phyloP scores from a whole-genome alignment of 2,329 filamentous ascomycete genomes.

The Fusarium subglutinans region DNA sequence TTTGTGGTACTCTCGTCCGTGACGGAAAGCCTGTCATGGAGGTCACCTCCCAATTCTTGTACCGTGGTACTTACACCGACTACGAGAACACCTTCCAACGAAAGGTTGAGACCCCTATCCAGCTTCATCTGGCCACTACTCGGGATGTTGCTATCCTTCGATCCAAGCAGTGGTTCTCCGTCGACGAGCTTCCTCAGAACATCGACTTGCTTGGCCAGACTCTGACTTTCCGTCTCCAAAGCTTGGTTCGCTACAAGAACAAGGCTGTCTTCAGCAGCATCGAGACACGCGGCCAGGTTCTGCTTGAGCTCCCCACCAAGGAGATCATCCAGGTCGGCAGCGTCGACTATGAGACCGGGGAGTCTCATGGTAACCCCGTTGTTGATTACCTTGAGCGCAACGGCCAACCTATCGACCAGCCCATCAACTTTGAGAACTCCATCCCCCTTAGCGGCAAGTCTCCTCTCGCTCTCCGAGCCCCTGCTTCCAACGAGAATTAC shows the following conservation, averaged over 20 bases:
- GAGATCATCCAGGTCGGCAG: slow-evolving; percentile 98
- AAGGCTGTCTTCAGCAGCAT: slow-evolving; percentile 90
- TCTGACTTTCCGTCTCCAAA: slow-evolving; percentile 94
- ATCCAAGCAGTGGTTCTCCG: slow-evolving; percentile 97
- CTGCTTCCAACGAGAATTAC: slow-evolving; percentile 97
- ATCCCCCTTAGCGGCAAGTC: slow-evolving; percentile 95
- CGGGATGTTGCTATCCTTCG: slow-evolving; percentile 94
- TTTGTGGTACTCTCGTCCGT: slow-evolving; percentile 94
- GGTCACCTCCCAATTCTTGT: slow-evolving; percentile 97
- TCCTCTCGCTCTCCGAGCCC: slow-evolving; percentile 86
- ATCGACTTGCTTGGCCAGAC: slow-evolving; percentile 92
- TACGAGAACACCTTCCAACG: slow-evolving; percentile 99
- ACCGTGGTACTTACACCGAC: slow-evolving; percentile 91
- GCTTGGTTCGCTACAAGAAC: slow-evolving; percentile 93
- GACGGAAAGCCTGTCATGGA: slow-evolving; percentile 92
- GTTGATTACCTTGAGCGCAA: slow-evolving; percentile 94
- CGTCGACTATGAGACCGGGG: slow-evolving; percentile 91
- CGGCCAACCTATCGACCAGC: slow-evolving; percentile 92
- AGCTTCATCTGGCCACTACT: slow-evolving; percentile 84
- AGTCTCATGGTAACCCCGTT: slow-evolving; percentile 94
- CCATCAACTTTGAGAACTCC: slow-evolving; percentile 95
- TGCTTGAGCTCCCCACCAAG: slow-evolving; percentile 94
- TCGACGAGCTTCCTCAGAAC: slow-evolving; percentile 75
- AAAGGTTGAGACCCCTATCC: slow-evolving; percentile 94
- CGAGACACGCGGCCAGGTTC: slow-evolving; percentile 89